Conservation (phyloP, 169 alveolate genomes). For the Cryptosporidium tyzzeri region DNA sequence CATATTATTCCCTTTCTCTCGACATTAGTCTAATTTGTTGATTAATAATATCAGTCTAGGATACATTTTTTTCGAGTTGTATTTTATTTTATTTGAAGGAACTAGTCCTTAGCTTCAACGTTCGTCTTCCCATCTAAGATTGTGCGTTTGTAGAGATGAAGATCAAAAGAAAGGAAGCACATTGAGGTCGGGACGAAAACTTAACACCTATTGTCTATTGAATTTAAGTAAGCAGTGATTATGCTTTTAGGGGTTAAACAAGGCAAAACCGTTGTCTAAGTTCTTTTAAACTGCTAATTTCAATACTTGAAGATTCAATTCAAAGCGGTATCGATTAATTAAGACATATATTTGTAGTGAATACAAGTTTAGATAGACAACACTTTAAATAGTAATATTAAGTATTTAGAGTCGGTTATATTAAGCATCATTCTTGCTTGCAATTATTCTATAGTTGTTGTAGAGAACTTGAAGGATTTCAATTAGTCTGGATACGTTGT, state of each 20-base stretch:
- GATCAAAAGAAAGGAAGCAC: neutral
- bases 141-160: neutral
- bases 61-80: too few relatives aligned
- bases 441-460: constrained; percentile 53
- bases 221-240: too few relatives aligned
- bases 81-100: too few relatives aligned
- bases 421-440: constrained; percentile 69
- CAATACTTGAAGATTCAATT: too few relatives aligned
- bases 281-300: too few relatives aligned
- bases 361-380: neutral
- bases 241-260: too few relatives aligned
- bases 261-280: too few relatives aligned
- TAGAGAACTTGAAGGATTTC: constrained; percentile 49
- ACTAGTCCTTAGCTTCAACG: too few relatives aligned
- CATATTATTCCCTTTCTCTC: too few relatives aligned
- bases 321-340: neutral
- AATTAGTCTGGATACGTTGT: constrained; percentile 21
- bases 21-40: too few relatives aligned
- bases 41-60: too few relatives aligned
- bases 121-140: neutral
- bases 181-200: neutral
- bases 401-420: neutral
- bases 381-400: neutral
- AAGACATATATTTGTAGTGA: neutral
- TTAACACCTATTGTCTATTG: too few relatives aligned